phyloP scores from a whole-genome alignment of 208 protist genomes.

The Entamoeba histolytica region DNA sequence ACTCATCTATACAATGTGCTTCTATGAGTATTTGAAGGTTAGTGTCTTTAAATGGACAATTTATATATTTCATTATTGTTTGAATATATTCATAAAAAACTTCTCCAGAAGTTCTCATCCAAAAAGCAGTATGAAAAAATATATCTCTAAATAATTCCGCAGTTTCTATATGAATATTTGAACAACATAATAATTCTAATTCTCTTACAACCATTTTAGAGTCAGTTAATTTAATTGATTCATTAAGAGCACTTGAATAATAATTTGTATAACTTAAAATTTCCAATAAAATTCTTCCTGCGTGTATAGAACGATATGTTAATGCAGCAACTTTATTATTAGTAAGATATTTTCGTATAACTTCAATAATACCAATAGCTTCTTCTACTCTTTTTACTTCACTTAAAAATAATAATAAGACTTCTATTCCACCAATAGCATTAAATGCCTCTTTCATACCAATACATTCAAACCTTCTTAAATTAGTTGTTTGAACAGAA shows the following conservation, averaged over 20 bases:
- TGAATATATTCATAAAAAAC: neutral
- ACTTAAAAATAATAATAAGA: neutral
- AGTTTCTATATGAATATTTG: neutral
- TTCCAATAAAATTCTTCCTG: neutral
- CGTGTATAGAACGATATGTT: neutral
- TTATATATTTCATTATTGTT: neutral
- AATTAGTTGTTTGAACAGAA: too few relatives aligned
- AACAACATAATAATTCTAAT: neutral
- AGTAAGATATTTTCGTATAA: neutral
- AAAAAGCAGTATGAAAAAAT: neutral
- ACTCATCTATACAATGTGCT: neutral
- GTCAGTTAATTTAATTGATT: neutral
- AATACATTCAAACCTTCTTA: neutral
- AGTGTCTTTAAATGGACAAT: neutral
- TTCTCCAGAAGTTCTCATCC: neutral
- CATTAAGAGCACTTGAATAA: neutral
- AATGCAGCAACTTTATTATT: neutral
- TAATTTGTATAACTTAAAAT: neutral
- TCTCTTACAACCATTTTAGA: neutral
- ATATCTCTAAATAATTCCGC: neutral
- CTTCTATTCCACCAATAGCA: neutral
- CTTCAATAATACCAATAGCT: neutral
- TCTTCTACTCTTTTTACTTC: neutral
- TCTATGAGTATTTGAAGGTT: neutral
- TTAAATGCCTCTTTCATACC: neutral